Evolutionary conservation across 441 rosid species (phyloP), one percentile per base, ranked within the genome.

Genomic region (Bocquillonia castaneifolia): DNA sequence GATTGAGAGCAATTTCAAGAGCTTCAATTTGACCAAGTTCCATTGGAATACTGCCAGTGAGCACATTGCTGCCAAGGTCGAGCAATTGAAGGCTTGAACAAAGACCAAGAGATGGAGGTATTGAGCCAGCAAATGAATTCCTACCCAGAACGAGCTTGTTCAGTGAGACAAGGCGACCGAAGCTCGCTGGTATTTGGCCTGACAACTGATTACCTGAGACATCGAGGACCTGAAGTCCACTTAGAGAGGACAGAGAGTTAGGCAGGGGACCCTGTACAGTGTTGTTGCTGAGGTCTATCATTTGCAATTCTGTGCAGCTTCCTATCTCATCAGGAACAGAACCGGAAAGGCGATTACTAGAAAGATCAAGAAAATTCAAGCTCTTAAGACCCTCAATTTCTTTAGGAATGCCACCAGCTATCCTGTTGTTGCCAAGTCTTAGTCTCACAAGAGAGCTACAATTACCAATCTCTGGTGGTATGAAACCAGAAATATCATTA

Each of bases 241-340:
- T 81, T 6, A 94, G 78, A 10, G 84, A 84, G n/a, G 99, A 89
- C 71, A 90, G 52, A 18, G 90, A 71, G 58, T 80, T 80, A 1
- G 96, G 84, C 63, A 94, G 74, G 62, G 83, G 78, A 63, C 97
- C 93, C 64, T 76, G 78, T n/a, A 91, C 70, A 45, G 76, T 77
- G 80, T 94, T 94, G 71, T 87, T 86, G 79, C 96, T 91, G 9
- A 94, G 80, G 77, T 94, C 89, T 65, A 90, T 81, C 97, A 91
- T 88, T 68, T 91, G 99, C 75, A 91, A 70, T 78, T 84, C 88
- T 0, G 78, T 68, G 81, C 93, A 91, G 66, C 80, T 82, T 58
- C 87, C 89, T 31, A 94, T 85, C 80, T 91, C 96, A 75, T 81
- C 79, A 2, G 97, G 96, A 9, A 91, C 73, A 10, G 72, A 44